These are phyloP conservation scores for Arabis hirsuta DNA, from an alignment of 345 rosid genomes.

Conservation along the genomic window DNA sequence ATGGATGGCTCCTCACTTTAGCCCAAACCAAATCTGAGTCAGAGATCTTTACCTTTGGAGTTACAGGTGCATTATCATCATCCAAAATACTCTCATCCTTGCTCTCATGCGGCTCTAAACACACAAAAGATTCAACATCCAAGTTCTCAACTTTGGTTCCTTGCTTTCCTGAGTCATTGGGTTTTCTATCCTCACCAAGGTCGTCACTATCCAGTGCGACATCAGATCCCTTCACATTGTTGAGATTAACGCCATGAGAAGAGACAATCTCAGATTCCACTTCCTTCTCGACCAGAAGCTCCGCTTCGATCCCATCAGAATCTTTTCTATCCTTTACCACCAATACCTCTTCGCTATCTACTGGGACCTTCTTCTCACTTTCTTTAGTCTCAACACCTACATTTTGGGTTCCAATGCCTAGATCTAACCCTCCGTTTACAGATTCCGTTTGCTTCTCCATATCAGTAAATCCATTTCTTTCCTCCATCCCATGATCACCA, in stretches of 20 bases:
- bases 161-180: slow-evolving; percentile 30
- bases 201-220: slow-evolving; percentile 5
- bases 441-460: slow-evolving; percentile 25
- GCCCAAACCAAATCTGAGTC: slow-evolving; percentile 83
- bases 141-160: slow-evolving; percentile 36
- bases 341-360: slow-evolving; percentile 26
- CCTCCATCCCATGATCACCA: slow-evolving; percentile 31
- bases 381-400: slow-evolving; percentile 14
- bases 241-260: slow-evolving; percentile 25
- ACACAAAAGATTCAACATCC: slow-evolving; percentile 6
- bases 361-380: slow-evolving; percentile 27
- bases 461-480: slow-evolving; percentile 8
- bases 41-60: slow-evolving; percentile 37
- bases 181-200: slow-evolving; percentile 19
- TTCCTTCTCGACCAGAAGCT: slow-evolving; percentile 21
- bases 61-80: slow-evolving; percentile 8
- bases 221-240: slow-evolving; percentile 25
- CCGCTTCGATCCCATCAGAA: slow-evolving; percentile 14
- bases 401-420: slow-evolving; percentile 18
- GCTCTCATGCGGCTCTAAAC: slow-evolving; percentile 33
- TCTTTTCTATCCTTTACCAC: background rate
- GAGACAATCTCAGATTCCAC: slow-evolving; percentile 6
- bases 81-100: slow-evolving; percentile 15
- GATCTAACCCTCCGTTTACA: slow-evolving; percentile 35
- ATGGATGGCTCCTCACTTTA: slow-evolving; percentile 85